Conservation (phyloP, 257 asterid genomes). For the Hygrophila difformis region DNA sequence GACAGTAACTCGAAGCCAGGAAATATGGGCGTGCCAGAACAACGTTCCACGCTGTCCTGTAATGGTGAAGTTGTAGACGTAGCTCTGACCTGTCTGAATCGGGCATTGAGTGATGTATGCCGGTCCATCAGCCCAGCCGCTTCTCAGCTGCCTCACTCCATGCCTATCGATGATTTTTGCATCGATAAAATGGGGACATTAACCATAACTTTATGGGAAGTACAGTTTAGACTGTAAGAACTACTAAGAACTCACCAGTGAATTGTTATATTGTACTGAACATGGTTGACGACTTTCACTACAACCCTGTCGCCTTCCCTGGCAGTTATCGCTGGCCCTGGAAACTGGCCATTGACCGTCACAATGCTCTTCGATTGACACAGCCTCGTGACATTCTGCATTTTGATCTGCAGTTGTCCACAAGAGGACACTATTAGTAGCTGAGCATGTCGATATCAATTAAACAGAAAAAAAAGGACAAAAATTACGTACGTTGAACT, state of each 20-base stretch:
- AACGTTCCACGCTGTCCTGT: slow-evolving; percentile 52
- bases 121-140: slow-evolving; percentile 61
- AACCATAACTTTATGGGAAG: too few species aligned
- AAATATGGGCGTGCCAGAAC: slow-evolving; percentile 47
- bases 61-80: slow-evolving; percentile 33
- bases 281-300: slow-evolving; percentile 43
- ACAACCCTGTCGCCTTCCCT: slow-evolving; percentile 61
- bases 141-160: slow-evolving; percentile 38
- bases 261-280: slow-evolving; percentile 42
- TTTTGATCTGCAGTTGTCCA: slow-evolving; percentile 21
- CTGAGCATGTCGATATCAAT: too few species aligned
- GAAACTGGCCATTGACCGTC: slow-evolving; percentile 58
- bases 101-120: slow-evolving; percentile 48
- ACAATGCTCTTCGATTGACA: slow-evolving; percentile 56
- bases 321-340: slow-evolving; percentile 52
- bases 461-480: too few species aligned
- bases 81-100: slow-evolving; percentile 39
- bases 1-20: slow-evolving; percentile 44
- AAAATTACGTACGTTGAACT: neutral
- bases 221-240: too few species aligned
- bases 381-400: slow-evolving; percentile 49
- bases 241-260: slow-evolving; percentile 59
- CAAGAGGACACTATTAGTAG: too few species aligned
- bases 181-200: too few species aligned
- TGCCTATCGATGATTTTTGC: slow-evolving; percentile 26